Percentiles rank a stretch among this genome's conserved stretches.
phyloP scores from a whole-genome alignment of 441 rosid species.

The Corymbia citriodora region DNA sequence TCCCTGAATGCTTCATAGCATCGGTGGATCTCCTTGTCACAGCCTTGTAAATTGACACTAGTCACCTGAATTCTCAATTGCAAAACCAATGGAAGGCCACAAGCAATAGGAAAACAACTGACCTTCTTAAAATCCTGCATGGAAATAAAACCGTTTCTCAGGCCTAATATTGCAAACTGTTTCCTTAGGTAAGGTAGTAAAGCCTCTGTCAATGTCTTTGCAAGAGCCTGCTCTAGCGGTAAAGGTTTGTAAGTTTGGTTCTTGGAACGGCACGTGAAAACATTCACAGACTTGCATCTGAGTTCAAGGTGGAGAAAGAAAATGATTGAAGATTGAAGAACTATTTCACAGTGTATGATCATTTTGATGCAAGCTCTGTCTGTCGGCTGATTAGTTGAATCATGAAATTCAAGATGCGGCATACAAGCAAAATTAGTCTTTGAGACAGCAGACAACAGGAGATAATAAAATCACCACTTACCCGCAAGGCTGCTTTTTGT shows the following conservation, averaged over 20 bases:
- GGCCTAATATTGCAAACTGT: background rate
- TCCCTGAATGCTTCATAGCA: background rate
- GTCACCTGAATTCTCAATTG: background rate
- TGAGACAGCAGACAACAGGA: background rate
- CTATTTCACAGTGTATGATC: rapidly evolving
- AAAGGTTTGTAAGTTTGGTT: background rate
- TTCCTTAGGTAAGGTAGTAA: background rate
- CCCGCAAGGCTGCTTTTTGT: background rate
- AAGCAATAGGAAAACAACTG: rapidly evolving
- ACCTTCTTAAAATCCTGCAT: background rate
- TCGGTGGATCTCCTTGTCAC: background rate
- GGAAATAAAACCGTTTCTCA: rapidly evolving
- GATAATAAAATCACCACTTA: background rate
- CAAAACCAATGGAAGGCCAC: background rate
- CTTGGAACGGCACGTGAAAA: rapidly evolving
- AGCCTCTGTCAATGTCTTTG: background rate
- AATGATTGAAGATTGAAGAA: background rate
- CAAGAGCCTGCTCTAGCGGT: background rate
- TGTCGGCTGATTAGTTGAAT: background rate
- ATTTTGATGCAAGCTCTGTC: background rate
- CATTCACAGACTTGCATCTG: background rate
- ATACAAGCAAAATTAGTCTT: background rate
- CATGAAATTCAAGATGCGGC: background rate
- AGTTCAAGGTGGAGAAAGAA: background rate
- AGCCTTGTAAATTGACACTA: background rate